These are phyloP conservation scores for Przewalskia tangutica DNA, from an alignment of 257 asterid genomes.

Conservation along the genomic window DNA sequence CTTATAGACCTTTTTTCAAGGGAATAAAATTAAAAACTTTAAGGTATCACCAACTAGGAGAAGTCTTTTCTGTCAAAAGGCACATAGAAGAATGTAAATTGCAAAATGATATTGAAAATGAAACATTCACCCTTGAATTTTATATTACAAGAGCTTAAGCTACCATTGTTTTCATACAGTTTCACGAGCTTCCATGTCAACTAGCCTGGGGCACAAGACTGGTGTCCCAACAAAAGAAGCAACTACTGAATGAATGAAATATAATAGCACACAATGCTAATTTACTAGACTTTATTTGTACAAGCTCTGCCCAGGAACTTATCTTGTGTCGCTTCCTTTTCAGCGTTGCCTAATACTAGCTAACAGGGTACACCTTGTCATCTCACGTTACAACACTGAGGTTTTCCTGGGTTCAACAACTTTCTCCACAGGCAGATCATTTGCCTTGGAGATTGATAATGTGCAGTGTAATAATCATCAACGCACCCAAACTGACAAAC, in stretches of 20 bases:
- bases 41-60: neutral
- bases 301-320: constrained; percentile 1
- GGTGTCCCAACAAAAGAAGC: neutral
- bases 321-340: neutral
- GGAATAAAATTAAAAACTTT: neutral
- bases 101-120: neutral
- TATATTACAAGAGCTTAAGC: neutral
- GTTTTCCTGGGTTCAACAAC: constrained; percentile 41
- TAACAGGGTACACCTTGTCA: constrained; percentile 23
- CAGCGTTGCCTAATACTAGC: neutral
- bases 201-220: neutral
- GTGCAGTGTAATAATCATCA: constrained; percentile 71
- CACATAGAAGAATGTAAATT: neutral
- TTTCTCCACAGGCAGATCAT: constrained; percentile 93
- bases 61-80: neutral
- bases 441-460: constrained; percentile 91
- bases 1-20: neutral
- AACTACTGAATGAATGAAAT: neutral
- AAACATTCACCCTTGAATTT: neutral
- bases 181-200: neutral
- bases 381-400: constrained; percentile 84
- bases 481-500: constrained; percentile 93
- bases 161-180: neutral
- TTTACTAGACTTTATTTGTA: neutral
- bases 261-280: neutral